phyloP scores from a whole-genome alignment of 495 filamentous ascomycete species.

The Tuber microsphaerosporum region DNA sequence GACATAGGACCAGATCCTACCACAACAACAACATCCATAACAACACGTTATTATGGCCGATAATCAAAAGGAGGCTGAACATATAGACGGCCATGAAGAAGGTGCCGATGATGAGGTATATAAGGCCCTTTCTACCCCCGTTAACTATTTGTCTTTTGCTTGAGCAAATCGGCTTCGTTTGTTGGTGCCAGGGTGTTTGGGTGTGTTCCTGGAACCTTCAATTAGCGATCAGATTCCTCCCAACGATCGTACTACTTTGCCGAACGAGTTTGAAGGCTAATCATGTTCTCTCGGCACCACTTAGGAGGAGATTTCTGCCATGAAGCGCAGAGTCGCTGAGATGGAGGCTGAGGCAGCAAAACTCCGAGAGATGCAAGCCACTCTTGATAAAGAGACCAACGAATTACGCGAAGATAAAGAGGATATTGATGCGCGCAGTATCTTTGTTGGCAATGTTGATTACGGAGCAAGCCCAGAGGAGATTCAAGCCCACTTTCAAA shows the following conservation, averaged over 20 bases:
- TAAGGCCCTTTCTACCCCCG: constrained; percentile 8
- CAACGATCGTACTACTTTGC: background rate
- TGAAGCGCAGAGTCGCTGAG: constrained; percentile 96
- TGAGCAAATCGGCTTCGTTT: background rate
- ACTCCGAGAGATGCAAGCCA: constrained; percentile 91
- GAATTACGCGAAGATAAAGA: constrained; percentile 87
- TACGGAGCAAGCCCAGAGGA: constrained; percentile 97
- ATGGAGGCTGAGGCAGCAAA: constrained; percentile 99
- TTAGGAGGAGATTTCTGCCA: constrained; percentile 90
- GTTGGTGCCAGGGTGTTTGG: background rate
- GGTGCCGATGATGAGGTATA: constrained; percentile 39
- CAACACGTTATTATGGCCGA: constrained; percentile 36
- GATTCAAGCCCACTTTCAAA: constrained; percentile 98
- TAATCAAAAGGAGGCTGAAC: constrained; percentile 34
- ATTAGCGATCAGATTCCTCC: background rate
- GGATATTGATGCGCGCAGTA: constrained; percentile 87
- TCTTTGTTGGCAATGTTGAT: constrained; percentile 98
- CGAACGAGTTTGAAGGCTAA: background rate
- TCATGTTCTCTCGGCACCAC: background rate
- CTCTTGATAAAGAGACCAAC: constrained; percentile 73
- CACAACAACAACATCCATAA: constrained; percentile 5
- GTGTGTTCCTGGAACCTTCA: background rate
- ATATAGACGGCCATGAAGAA: constrained; percentile 38
- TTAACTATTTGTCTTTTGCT: background rate
- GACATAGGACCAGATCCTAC: constrained; percentile 16